Conservation (phyloP, 345 rosid species). For the Lenwebbia sp. region DNA sequence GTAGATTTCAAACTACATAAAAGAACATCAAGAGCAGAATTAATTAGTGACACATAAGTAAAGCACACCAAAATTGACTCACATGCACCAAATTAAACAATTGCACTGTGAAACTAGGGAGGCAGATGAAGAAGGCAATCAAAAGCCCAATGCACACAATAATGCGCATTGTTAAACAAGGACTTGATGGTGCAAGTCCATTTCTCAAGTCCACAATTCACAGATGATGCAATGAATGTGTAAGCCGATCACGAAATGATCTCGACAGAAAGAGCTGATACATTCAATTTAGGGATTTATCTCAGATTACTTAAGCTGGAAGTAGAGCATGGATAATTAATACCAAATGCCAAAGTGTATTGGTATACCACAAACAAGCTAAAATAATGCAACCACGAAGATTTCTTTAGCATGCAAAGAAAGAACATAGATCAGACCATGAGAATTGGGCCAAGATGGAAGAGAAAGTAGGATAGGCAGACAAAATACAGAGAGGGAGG, state of each 20-base stretch:
- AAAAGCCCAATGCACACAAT: not conserved
- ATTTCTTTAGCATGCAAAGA: not conserved
- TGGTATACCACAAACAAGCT: not conserved
- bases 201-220: not conserved
- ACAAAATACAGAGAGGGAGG: not conserved
- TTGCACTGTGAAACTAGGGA: not conserved
- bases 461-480: not conserved
- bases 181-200: not conserved
- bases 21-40: not conserved
- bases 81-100: not conserved
- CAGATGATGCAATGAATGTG: not conserved
- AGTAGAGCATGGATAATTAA: not conserved
- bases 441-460: not conserved
- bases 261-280: not conserved
- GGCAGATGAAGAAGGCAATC: not conserved
- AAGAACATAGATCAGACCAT: not conserved
- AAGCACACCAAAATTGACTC: not conserved
- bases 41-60: not conserved
- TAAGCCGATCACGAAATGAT: not conserved
- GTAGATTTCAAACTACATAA: not conserved
- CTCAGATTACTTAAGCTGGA: not conserved
- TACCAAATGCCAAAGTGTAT: not conserved
- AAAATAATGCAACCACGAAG: not conserved
- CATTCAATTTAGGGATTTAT: not conserved
- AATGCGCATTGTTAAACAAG: not conserved